Base-by-base conservation (phyloP, 2,329 filamentous ascomycete species). In the Xylaria sp. region DNA sequence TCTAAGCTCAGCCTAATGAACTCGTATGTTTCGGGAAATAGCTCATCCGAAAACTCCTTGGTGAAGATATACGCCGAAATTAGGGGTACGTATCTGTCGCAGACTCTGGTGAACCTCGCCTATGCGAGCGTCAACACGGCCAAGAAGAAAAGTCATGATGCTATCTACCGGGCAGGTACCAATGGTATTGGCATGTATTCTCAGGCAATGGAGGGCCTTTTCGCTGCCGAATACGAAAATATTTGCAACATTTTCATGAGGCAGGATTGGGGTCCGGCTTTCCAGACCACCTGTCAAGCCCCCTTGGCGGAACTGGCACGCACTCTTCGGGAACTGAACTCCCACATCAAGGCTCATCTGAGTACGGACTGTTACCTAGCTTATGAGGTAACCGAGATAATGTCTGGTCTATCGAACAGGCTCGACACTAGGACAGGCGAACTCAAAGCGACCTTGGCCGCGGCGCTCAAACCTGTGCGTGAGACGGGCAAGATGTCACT, bases 131-230 rank as follows among this genome's bases (percentile, higher is more conserved):
- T 96, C 77, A 90, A 93, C 83, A 90, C 94, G 55, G 86, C 92
- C 25, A 94, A 93, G 78, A 92, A 93, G 78, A 93, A 92, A 80
- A 89, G 89, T 61, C 86, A 90, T 1, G 93, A 95, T 77, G 92
- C 92, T 2, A 87, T 96, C 10, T 99, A 99, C 79, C 89, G 90
- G 66, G 87, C 92, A 66, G 95, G 94, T 15, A 96, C 92, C 25
- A 98, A 96, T 78, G 95, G 94, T 4, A 96, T 99, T 66, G 90
- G 91, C 2, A 93, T 91, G 39, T 99, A 99, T 77, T 92, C 93
- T 0, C 90, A 91, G 74, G 92, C 91, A 0, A 89, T 99, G 80
- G 93, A 97, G 77, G 92, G 91, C 6, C 89, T 97, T 68, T 95
- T 97, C 71, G 80, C 92, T 29, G 89, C 94, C 11, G 96, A 99